A percentile compares a stretch with the other conserved stretches of the same genome.
Evolutionary conservation across 2,329 filamentous ascomycete genomes (phyloP).

Genomic region (Trichoderma sp.): DNA sequence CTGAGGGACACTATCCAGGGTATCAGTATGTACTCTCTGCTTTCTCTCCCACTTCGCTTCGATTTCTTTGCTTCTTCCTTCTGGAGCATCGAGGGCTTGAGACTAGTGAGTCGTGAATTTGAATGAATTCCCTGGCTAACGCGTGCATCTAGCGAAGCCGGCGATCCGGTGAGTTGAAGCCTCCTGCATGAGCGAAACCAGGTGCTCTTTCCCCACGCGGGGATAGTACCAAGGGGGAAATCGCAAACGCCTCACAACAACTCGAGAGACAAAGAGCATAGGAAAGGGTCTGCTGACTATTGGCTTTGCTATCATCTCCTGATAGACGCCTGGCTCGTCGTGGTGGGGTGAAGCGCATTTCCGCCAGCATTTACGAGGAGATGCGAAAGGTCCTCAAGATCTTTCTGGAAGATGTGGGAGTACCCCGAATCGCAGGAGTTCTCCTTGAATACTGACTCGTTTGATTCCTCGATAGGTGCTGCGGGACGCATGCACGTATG

Average conservation of each 20-base stretch:
- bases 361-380: conserved; percentile 64
- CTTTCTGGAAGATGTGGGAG: conserved; percentile 51
- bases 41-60: neutral
- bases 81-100: neutral
- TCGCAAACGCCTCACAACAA: too few species aligned
- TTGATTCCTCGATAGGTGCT: conserved; percentile 50
- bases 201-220: neutral
- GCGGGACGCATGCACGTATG: conserved; percentile 50
- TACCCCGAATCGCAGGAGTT: too few species aligned
- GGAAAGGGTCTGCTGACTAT: neutral
- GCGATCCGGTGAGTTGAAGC: conserved; percentile 52
- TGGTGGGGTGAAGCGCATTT: conserved; percentile 76
- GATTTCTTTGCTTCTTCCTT: neutral
- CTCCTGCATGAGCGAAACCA: neutral
- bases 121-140: neutral
- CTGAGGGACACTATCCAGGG: conserved; percentile 52
- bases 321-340: conserved; percentile 69
- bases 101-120: neutral
- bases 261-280: too few species aligned
- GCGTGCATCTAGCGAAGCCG: conserved; percentile 50
- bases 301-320: conserved; percentile 24
- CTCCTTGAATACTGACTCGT: neutral
- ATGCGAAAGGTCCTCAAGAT: conserved; percentile 54
- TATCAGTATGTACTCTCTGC: conserved; percentile 50
- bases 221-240: neutral